Evolutionary conservation across 192 early-diverging fungal species (phyloP).

Genomic region (Backusella macrospora): DNA sequence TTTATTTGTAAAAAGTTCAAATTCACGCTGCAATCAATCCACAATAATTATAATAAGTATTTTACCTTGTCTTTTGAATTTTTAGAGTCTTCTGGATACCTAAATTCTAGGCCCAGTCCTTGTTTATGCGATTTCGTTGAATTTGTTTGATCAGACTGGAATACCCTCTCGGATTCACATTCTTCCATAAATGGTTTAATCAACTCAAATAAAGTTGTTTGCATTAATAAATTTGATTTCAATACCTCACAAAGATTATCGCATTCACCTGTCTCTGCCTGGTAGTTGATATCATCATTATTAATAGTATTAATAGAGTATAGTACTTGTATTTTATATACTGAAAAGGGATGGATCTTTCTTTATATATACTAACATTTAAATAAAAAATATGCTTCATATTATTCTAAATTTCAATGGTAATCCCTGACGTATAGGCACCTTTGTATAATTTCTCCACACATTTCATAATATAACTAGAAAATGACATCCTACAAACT

Average conservation of each 20-base stretch:
- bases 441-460: slow-evolving; percentile 83
- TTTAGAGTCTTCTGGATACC: slow-evolving; percentile 72
- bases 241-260: slow-evolving; percentile 85
- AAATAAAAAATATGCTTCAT: slow-evolving; percentile 86
- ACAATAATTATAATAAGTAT: too few relatives aligned
- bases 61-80: slow-evolving; percentile 73
- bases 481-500: slow-evolving; percentile 77
- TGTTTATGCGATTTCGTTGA: slow-evolving; percentile 24
- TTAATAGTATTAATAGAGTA: too few relatives aligned
- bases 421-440: slow-evolving; percentile 67
- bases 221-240: slow-evolving; percentile 68
- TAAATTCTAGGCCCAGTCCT: slow-evolving; percentile 75
- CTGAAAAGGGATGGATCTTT: too few relatives aligned
- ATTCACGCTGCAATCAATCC: too few relatives aligned
- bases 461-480: slow-evolving; percentile 86
- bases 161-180: slow-evolving; percentile 79
- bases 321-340: too few relatives aligned
- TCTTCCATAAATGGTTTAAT: slow-evolving; percentile 78
- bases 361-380: slow-evolving; percentile 15
- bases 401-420: slow-evolving; percentile 90
- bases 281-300: neutral
- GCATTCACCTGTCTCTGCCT: slow-evolving; percentile 61
- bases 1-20: too few relatives aligned
- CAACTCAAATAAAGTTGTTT: slow-evolving; percentile 76
- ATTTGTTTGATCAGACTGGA: slow-evolving; percentile 50